phyloP scores from a whole-genome alignment of 495 filamentous ascomycete genomes.

The Hypoxylon perforatum region DNA sequence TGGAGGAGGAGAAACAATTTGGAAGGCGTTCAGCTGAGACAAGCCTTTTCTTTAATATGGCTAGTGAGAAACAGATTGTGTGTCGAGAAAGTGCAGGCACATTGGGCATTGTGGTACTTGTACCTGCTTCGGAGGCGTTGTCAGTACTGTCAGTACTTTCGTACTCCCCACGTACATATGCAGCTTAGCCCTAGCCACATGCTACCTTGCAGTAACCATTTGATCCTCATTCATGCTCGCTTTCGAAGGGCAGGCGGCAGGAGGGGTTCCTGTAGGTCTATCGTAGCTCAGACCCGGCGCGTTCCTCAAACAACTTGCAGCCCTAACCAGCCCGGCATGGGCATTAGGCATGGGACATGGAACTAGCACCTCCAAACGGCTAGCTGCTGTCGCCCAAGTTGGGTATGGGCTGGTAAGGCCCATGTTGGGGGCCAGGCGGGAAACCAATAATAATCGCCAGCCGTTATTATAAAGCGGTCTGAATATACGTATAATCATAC shows the following conservation, averaged over 20 bases:
- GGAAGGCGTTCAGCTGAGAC: constrained; percentile 3
- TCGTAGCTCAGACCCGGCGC: background rate
- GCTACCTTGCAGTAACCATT: constrained; percentile 16
- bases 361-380: constrained; percentile 25
- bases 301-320: constrained; percentile 1
- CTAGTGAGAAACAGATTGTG: constrained; percentile 25
- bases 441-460: constrained; percentile 10
- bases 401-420: background rate
- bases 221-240: constrained; percentile 2
- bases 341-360: too few species aligned
- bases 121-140: constrained; percentile 30
- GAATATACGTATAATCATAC: background rate
- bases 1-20: background rate
- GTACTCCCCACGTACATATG: constrained; percentile 35
- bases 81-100: constrained; percentile 12
- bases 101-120: background rate
- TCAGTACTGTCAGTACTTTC: constrained; percentile 10
- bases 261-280: constrained; percentile 17
- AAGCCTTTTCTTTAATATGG: constrained; percentile 28
- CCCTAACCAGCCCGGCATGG: constrained; percentile 5
- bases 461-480: constrained; percentile 22
- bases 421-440: constrained; percentile 18
- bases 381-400: constrained; percentile 21
- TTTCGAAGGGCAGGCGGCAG: background rate
- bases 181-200: constrained; percentile 16